Evolutionary conservation across 495 filamentous ascomycete species (phyloP).

Genomic region (Pseudomonodictys pantanalensis): DNA sequence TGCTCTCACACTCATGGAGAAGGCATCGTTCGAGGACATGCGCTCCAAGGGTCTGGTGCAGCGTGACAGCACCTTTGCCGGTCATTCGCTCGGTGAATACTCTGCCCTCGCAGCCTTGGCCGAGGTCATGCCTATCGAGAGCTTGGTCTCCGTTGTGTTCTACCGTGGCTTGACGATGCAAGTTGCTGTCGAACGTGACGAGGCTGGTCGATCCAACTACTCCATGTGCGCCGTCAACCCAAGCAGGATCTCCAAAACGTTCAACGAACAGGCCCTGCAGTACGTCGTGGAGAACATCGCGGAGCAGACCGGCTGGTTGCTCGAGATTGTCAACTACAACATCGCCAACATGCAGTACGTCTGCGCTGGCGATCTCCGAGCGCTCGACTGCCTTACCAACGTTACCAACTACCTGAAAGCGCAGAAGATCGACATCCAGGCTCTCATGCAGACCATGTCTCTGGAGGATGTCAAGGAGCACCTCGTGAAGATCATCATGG

Average conservation of each 20-base stretch:
- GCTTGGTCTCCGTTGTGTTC: slow-evolving; percentile 96
- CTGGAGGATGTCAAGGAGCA: slow-evolving; percentile 79
- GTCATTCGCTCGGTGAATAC: slow-evolving; percentile 97
- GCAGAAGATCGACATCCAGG: slow-evolving; percentile 93
- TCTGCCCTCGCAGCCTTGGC: slow-evolving; percentile 93
- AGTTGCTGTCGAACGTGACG: slow-evolving; percentile 96
- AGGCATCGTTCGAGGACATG: slow-evolving; percentile 99
- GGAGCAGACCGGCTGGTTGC: slow-evolving; percentile 86
- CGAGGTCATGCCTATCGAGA: slow-evolving; percentile 99
- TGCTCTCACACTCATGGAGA: slow-evolving; percentile 97
- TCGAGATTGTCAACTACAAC: slow-evolving; percentile 99
- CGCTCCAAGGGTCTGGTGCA: slow-evolving; percentile 93
- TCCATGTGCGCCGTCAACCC: slow-evolving; percentile 99
- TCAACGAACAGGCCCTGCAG: slow-evolving; percentile 93
- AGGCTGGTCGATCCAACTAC: slow-evolving; percentile 89
- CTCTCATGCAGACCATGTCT: slow-evolving; percentile 78
- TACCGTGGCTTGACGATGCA: slow-evolving; percentile 99
- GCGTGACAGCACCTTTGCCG: slow-evolving; percentile 92
- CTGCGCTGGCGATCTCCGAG: slow-evolving; percentile 92
- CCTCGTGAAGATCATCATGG: slow-evolving; percentile 79
- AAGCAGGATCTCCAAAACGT: slow-evolving; percentile 92
- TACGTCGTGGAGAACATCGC: slow-evolving; percentile 92
- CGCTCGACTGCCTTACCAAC: slow-evolving; percentile 88
- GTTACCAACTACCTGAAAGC: slow-evolving; percentile 92
- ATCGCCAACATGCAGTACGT: slow-evolving; percentile 99